Conservation (phyloP, 768 basidiomycete genomes). For the Plicaturopsis crispa region DNA sequence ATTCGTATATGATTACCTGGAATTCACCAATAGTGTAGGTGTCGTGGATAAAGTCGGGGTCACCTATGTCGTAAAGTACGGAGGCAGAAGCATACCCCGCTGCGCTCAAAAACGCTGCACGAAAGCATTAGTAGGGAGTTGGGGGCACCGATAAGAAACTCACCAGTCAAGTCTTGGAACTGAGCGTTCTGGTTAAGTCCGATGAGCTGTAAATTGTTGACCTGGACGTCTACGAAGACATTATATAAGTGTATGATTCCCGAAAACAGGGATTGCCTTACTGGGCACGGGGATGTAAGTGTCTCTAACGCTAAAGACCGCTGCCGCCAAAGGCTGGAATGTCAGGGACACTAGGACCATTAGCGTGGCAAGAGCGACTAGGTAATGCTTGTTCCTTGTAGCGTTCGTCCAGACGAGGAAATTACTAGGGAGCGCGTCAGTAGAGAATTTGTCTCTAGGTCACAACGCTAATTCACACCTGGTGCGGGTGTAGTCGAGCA, state of each 20-base stretch:
- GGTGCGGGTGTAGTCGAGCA: conserved; percentile 48
- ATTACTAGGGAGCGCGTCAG: too few species aligned
- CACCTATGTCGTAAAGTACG: conserved; percentile 35
- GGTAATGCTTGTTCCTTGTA: conserved; percentile 37
- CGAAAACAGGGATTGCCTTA: conserved; percentile 11
- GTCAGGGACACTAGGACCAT: conserved; percentile 39
- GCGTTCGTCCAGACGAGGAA: conserved; percentile 40
- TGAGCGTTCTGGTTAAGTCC: conserved; percentile 37
- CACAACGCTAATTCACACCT: too few species aligned
- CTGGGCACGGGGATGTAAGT: conserved; percentile 36
- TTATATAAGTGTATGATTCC: neutral
- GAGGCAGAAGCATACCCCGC: conserved; percentile 47
- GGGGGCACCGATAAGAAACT: conserved; percentile 7
- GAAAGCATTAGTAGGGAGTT: conserved; percentile 1
- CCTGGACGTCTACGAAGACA: conserved; percentile 22
- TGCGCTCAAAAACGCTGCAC: conserved; percentile 42
- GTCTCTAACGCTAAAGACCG: conserved; percentile 39
- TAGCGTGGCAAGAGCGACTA: conserved; percentile 40
- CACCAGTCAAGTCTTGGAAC: conserved; percentile 42
- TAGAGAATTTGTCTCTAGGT: too few species aligned
- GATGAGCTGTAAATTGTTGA: conserved; percentile 29
- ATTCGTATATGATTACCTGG: conserved; percentile 25
- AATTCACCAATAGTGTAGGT: conserved; percentile 41
- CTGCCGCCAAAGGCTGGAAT: conserved; percentile 47
- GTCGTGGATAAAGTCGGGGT: conserved; percentile 37